These are phyloP conservation scores for Debaryomyces tyrocola DNA, from an alignment of 805 yeast genomes.

Conservation along the genomic window DNA sequence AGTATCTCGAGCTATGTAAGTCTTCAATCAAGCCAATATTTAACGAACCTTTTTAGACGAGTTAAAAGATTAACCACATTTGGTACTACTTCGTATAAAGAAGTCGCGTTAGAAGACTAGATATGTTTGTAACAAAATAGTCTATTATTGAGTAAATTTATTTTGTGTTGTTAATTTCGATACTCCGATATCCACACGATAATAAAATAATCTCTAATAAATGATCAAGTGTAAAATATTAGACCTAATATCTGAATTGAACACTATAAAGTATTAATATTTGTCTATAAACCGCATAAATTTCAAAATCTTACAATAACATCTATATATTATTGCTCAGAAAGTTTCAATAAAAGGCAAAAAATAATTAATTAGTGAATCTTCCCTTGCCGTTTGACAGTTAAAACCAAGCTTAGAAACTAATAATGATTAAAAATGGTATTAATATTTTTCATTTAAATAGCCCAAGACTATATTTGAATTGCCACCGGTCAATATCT, in stretches of 20 bases:
- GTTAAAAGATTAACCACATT: conserved; percentile 7
- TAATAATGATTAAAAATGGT: conserved; percentile 1
- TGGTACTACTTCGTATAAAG: conserved; percentile 9
- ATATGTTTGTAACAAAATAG: not conserved
- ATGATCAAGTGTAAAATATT: not conserved
- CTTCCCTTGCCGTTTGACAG: too few relatives aligned
- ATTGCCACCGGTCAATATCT: not conserved
- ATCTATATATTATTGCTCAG: too few relatives aligned
- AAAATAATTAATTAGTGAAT: too few relatives aligned
- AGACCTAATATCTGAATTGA: not conserved
- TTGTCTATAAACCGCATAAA: too few relatives aligned
- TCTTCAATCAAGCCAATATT: conserved; percentile 7
- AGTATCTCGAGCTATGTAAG: conserved; percentile 5
- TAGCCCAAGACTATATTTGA: not conserved
- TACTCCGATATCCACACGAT: not conserved
- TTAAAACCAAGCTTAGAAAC: too few relatives aligned
- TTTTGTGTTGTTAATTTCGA: conserved; percentile 2
- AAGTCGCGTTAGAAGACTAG: not conserved
- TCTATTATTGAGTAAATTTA: too few relatives aligned
- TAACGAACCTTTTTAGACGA: conserved; percentile 7
- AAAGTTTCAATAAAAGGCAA: too few relatives aligned
- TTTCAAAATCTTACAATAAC: too few relatives aligned
- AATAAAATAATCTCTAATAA: not conserved
- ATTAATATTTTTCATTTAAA: not conserved
- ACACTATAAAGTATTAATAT: not conserved